A percentile compares a stretch with the other conserved stretches of the same genome.
Conservation (phyloP, 1,284 basidiomycete species). For the Tilletia walkeri region DNA sequence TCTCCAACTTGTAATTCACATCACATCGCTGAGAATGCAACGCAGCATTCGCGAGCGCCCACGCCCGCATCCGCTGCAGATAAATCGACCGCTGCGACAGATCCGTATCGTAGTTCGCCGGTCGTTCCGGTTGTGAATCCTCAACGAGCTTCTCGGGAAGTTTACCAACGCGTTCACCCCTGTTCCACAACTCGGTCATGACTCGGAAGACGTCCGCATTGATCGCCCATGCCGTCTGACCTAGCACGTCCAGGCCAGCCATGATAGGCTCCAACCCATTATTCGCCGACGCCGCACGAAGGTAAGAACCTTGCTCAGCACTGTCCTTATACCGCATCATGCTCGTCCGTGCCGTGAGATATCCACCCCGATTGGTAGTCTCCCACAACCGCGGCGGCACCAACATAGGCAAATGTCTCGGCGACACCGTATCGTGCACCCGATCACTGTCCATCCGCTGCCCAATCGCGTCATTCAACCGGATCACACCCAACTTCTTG, state of each 20-base stretch:
- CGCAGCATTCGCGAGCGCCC: slow-evolving; percentile 51
- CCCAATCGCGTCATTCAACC: slow-evolving; percentile 77
- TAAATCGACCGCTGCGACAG: slow-evolving; percentile 67
- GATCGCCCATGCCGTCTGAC: slow-evolving; percentile 86
- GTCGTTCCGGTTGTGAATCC: slow-evolving; percentile 63
- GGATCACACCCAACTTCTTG: slow-evolving; percentile 84
- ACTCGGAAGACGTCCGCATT: slow-evolving; percentile 75
- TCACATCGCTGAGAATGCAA: slow-evolving; percentile 83
- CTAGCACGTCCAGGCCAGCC: slow-evolving; percentile 84
- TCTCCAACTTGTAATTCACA: slow-evolving; percentile 96
- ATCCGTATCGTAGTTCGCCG: slow-evolving; percentile 67
- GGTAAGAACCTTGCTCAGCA: slow-evolving; percentile 78
- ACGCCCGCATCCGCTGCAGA: slow-evolving; percentile 65
- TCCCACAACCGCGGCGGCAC: slow-evolving; percentile 87
- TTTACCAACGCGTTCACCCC: slow-evolving; percentile 57
- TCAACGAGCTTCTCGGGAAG: slow-evolving; percentile 55
- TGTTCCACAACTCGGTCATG: slow-evolving; percentile 78
- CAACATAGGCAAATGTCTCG: slow-evolving; percentile 93
- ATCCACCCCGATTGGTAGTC: slow-evolving; percentile 75
- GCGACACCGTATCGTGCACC: slow-evolving; percentile 76
- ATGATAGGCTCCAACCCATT: slow-evolving; percentile 82
- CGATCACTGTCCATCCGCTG: slow-evolving; percentile 76
- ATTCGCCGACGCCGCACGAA: slow-evolving; percentile 71
- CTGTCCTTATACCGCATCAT: slow-evolving; percentile 90
- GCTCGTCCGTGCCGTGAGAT: slow-evolving; percentile 60